phyloP scores from a whole-genome alignment of 2,329 filamentous ascomycete genomes.

The Cytospora schulzeri region DNA sequence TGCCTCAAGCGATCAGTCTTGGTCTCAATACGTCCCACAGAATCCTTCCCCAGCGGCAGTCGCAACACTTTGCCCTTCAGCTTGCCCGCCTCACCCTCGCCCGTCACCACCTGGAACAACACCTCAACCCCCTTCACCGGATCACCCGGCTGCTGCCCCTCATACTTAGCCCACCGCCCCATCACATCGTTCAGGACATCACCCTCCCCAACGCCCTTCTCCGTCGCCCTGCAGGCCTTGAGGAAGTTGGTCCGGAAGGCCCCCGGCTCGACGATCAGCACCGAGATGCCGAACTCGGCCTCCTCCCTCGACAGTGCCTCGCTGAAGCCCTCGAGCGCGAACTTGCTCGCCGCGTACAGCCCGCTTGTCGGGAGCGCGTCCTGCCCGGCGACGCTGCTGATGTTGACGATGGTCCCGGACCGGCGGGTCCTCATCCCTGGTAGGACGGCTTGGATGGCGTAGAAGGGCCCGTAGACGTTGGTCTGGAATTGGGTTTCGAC shows the following conservation, averaged over 20 bases:
- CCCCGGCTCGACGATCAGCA: slow-evolving; percentile 46
- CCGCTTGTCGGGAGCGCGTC: slow-evolving; percentile 31
- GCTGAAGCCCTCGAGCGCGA: slow-evolving; percentile 43
- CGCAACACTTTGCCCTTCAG: slow-evolving; percentile 39
- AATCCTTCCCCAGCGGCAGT: slow-evolving; percentile 43
- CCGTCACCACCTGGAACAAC: slow-evolving; percentile 43
- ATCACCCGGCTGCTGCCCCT: slow-evolving; percentile 38
- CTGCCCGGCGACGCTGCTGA: slow-evolving; percentile 34
- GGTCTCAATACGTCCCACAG: slow-evolving; percentile 10
- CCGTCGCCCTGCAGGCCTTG: slow-evolving; percentile 24
- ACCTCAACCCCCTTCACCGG: slow-evolving; percentile 40
- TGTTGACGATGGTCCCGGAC: slow-evolving; percentile 35
- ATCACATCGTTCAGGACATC: neutral
- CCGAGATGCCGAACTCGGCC: slow-evolving; percentile 34
- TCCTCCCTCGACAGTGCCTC: slow-evolving; percentile 43
- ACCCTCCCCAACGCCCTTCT: slow-evolving; percentile 15
- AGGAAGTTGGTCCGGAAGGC: slow-evolving; percentile 47
- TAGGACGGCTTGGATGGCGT: slow-evolving; percentile 35
- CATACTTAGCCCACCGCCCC: slow-evolving; percentile 24
- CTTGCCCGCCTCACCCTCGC: slow-evolving; percentile 36
- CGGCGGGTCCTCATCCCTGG: slow-evolving; percentile 33
- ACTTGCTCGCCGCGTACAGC: slow-evolving; percentile 39
- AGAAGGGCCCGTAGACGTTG: slow-evolving; percentile 37
- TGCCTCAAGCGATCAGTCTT: neutral
- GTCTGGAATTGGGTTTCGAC: slow-evolving; percentile 33